Evolutionary conservation across 139 green algal species (phyloP), one percentile per base, ranked within the genome.

Genomic region (Microglena sp.): DNA sequence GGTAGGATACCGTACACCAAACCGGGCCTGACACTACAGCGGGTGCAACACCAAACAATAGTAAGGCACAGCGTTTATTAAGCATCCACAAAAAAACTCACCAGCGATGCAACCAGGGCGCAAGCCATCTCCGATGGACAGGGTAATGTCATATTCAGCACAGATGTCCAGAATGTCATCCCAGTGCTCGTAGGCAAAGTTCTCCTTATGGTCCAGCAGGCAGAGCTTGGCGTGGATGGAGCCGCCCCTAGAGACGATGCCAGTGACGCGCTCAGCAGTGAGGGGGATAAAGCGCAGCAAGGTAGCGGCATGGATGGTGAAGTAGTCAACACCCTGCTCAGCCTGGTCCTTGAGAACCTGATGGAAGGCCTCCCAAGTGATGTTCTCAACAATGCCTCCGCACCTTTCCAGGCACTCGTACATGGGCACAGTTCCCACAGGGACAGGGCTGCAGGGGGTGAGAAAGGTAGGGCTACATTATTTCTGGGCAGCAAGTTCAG

Each of bases 111-210:
- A 92, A 28, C 88, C 91, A 5, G 91, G 91, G 24, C 91, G 74
- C 46, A 97, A 84, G 18, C 91, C 91, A 55, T 97, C 91, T 1
- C 91, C 91, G 68, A 96, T 97, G 66, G 81, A 91, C 27, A 96
- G 75, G 18, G 76, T 72, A 57, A 96, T 89, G 77, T 96, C 90
- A 64, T 96, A 96, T 60, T 75, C 22, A 7, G 70, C 70, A 70
- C 92, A 98, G 59, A 98, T 97, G 72, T 98, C 92, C 62, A 98
- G 82, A 67, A 98, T 97, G 5, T 98, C 92, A 62, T 98, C 92
- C 92, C 92, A 98, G 74, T 98, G 92, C 61, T 84, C 78, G 72
- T 97, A 98, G 0, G 92, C 92, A 86, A 98, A 98, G 79, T 98
- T 98, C 83, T 98, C 68, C 72, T 71, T 86, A 77, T 95, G 89